These are phyloP conservation scores for Pochonia chlamydosporia DNA, from an alignment of 2,329 filamentous ascomycete genomes.

Conservation along the genomic window DNA sequence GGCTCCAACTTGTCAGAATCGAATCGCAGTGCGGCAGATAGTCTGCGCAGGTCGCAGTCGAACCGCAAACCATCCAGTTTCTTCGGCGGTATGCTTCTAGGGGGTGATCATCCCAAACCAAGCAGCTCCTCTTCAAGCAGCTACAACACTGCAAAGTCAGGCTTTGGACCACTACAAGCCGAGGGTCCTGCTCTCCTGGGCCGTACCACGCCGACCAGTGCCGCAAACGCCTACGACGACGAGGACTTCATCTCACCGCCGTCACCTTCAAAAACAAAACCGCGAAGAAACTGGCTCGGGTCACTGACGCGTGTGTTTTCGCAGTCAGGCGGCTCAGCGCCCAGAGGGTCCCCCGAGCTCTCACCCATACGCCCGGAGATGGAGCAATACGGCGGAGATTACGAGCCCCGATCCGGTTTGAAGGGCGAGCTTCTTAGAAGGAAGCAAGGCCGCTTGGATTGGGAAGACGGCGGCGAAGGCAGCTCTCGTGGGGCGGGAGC, in stretches of 20 bases:
- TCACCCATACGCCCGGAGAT: constrained; percentile 24
- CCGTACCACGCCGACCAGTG: constrained; percentile 10
- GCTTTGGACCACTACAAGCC: constrained; percentile 44
- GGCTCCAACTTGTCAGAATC: constrained; percentile 53
- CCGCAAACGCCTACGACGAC: constrained; percentile 24
- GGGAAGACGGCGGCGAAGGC: constrained; percentile 32
- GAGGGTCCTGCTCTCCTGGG: constrained; percentile 44
- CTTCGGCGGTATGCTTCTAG: constrained; percentile 19
- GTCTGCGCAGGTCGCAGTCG: constrained; percentile 28
- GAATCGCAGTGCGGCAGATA: constrained; percentile 39
- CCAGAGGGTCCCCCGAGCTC: constrained; percentile 11
- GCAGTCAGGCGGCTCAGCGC: constrained; percentile 28
- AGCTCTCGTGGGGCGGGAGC: constrained; percentile 24
- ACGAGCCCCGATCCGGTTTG: constrained; percentile 37
- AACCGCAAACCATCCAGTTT: constrained; percentile 25
- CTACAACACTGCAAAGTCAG: constrained; percentile 49
- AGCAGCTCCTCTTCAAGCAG: constrained; percentile 37
- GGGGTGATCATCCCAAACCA: constrained; percentile 24
- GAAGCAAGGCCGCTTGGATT: constrained; percentile 51
- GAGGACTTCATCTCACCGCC: constrained; percentile 35
- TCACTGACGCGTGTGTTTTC: constrained; percentile 59
- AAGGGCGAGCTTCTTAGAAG: constrained; percentile 44
- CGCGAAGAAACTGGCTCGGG: constrained; percentile 59
- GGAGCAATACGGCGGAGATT: constrained; percentile 32
- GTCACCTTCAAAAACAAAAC: constrained; percentile 53